phyloP scores from a whole-genome alignment of 192 early-diverging fungal genomes.

The Allomyces javanicus region DNA sequence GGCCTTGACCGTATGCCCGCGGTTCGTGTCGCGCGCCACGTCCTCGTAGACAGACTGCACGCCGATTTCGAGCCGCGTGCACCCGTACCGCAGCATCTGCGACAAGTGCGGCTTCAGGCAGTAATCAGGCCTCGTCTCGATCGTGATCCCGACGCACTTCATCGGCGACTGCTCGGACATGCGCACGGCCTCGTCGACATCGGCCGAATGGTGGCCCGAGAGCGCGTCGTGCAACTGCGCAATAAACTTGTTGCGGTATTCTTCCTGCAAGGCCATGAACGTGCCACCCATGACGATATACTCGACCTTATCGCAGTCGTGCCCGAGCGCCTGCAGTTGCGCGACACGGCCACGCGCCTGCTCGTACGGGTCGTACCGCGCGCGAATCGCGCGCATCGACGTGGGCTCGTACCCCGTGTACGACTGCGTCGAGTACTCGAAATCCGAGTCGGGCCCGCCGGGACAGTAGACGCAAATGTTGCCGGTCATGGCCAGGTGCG shows the following conservation, averaged over 20 bases:
- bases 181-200: constrained; percentile 93
- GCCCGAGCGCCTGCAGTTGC: constrained; percentile 80
- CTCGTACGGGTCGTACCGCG: constrained; percentile 94
- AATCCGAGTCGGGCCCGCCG: constrained; percentile 96
- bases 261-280: constrained; percentile 89
- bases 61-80: constrained; percentile 93
- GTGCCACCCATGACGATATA: constrained; percentile 99
- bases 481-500: constrained; percentile 97
- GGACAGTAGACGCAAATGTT: constrained; percentile 98
- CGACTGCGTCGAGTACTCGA: constrained; percentile 99
- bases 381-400: constrained; percentile 92
- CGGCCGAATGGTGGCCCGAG: constrained; percentile 58
- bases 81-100: constrained; percentile 97
- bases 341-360: constrained; percentile 85
- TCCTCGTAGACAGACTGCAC: constrained; percentile 99
- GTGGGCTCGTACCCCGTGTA: constrained; percentile 99
- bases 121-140: constrained; percentile 96
- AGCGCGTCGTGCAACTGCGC: constrained; percentile 88
- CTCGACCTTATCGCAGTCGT: constrained; percentile 94
- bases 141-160: constrained; percentile 98
- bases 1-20: constrained; percentile 93
- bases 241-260: constrained; percentile 97
- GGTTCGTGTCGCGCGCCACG: constrained; percentile 94
- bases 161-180: constrained; percentile 90
- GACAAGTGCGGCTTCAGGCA: constrained; percentile 92